Percentiles rank a stretch among this genome's conserved stretches.
phyloP scores from a whole-genome alignment of 805 yeast genomes.

The Ogataea trehalophila region DNA sequence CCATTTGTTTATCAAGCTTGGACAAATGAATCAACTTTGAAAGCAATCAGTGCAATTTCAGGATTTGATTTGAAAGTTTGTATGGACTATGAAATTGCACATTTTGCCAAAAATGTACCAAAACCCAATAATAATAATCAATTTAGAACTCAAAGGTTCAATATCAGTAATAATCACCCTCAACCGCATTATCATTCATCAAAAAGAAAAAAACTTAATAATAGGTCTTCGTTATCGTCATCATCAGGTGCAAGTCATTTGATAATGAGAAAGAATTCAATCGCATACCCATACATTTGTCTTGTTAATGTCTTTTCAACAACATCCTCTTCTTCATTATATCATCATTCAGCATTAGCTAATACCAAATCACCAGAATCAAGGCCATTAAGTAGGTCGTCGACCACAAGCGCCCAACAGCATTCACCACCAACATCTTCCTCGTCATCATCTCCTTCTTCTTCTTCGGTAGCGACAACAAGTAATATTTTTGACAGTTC shows the following conservation, averaged over 20 bases:
- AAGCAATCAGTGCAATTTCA: constrained; percentile 44
- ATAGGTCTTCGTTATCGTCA: not conserved
- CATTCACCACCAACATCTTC: not conserved
- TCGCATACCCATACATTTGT: constrained; percentile 28
- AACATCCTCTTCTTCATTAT: not conserved
- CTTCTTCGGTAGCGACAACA: not conserved
- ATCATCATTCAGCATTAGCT: not conserved
- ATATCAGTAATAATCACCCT: not conserved
- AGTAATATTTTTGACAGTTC: constrained; percentile 12
- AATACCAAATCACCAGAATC: not conserved
- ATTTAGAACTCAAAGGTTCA: no score
- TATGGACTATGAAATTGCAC: constrained; percentile 51
- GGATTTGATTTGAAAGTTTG: constrained; percentile 45
- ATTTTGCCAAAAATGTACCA: constrained; percentile 21
- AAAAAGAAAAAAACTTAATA: not conserved
- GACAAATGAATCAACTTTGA: constrained; percentile 46
- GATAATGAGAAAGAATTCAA: constrained; percentile 15
- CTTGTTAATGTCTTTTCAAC: constrained; percentile 15
- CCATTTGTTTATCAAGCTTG: constrained; percentile 52
- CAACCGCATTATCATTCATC: not conserved
- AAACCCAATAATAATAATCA: not conserved
- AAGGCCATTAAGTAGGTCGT: not conserved
- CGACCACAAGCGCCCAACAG: not conserved
- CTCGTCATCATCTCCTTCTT: not conserved
- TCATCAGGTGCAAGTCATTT: constrained; percentile 1